Evolutionary conservation across 345 rosid genomes (phyloP), one percentile per base, ranked within the genome.

Genomic region (Eutrema heterophyllum): DNA sequence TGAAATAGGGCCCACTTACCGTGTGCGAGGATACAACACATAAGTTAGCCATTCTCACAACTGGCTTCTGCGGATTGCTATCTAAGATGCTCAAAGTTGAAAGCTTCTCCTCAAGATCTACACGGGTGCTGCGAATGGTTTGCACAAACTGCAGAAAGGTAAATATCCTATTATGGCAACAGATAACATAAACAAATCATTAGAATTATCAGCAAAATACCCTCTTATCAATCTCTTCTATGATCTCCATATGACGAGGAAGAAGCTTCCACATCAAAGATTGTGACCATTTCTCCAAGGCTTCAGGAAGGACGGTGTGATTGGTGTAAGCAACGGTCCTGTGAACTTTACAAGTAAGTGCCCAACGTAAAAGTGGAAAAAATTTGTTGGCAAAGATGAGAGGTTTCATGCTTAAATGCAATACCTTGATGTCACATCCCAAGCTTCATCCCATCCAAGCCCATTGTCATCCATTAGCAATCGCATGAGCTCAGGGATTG

Each of bases 231-330:
- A 91, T 89, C 79, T 94, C 98, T 77, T 83, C 90, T 79, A 91
- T 91, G 79, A 94, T 94, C 79, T 94, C 98, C 97, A 94, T 89
- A 77, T 91, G 98, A 69, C 98, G 98, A 80, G 98, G 98, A 80
- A 94, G 96, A 79, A 94, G 95, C 83, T 94, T 94, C 96, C 93
- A 72, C 96, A 89, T 86, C 61, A 94, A 87, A 61, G 87, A 41
- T 78, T 94, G 96, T 61, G 97, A 89, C 98, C 98, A 94, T 79
- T 91, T 94, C 88, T 91, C 97, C 30, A 94, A 82, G 30, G 98
- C 98, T 84, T 94, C 98, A 48, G 98, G 98, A 79, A 94, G 97
- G 83, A 94, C 98, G 0, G 98, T 94, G 81, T 94, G 98, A 81
- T 94, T 91, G 53, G 98, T 94, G 81, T 94, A 94, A 45, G 97